These are phyloP conservation scores for Globisporangium canariense DNA, from an alignment of 352 stramenopile species.

Conservation along the genomic window DNA sequence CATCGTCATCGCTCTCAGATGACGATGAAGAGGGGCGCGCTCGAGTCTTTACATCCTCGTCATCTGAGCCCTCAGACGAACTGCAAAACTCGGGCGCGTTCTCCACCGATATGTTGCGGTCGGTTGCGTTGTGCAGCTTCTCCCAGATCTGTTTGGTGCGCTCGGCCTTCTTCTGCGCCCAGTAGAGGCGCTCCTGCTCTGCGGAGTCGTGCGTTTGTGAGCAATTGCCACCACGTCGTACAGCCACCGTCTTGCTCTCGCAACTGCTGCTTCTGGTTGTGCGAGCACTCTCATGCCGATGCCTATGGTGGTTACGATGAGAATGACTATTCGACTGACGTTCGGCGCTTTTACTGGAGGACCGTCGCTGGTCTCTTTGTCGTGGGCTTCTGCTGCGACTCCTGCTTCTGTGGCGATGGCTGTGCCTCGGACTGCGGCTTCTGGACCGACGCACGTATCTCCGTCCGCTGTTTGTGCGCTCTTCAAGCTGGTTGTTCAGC, in stretches of 20 bases:
- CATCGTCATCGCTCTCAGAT: not conserved
- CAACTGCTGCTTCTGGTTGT: not conserved
- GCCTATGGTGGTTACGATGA: not conserved
- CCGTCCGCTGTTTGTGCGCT: not conserved
- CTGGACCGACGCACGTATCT: not conserved
- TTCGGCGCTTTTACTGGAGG: constrained; percentile 18
- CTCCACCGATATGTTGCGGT: constrained; percentile 38
- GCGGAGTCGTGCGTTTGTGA: not conserved
- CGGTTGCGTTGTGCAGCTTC: constrained; percentile 26
- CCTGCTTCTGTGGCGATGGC: constrained; percentile 16
- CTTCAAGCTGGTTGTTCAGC: constrained; percentile 31
- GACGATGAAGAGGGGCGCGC: constrained; percentile 6
- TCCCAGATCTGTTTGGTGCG: constrained; percentile 55
- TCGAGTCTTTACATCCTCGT: constrained; percentile 33
- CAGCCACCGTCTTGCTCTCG: not conserved
- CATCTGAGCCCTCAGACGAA: constrained; percentile 32
- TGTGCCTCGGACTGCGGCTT: constrained; percentile 3
- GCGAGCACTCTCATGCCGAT: not conserved
- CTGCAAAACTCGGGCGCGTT: constrained; percentile 44
- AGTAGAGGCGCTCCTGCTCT: constrained; percentile 43
- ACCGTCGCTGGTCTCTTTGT: constrained; percentile 13
- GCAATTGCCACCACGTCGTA: not conserved
- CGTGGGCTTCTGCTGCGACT: constrained; percentile 21
- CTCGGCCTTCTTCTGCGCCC: constrained; percentile 54
- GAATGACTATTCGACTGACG: constrained; percentile 6